Percentiles rank a stretch among this genome's conserved stretches.
Evolutionary conservation across 768 basidiomycete genomes (phyloP).

Genomic region (Boletus barrowsii): DNA sequence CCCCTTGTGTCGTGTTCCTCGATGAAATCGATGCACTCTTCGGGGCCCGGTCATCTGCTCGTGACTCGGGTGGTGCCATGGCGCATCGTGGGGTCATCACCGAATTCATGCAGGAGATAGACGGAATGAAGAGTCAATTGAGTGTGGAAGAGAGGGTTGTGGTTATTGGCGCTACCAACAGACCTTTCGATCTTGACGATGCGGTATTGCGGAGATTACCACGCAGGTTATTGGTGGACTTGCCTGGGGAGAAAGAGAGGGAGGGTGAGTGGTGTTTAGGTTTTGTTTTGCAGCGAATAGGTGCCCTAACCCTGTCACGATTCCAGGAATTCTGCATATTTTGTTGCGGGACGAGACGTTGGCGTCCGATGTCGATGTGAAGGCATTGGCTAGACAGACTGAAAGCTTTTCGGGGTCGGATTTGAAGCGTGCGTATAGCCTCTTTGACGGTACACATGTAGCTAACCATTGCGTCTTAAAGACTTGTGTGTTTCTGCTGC

Average conservation of each 20-base stretch:
- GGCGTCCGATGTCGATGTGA: conserved; percentile 59
- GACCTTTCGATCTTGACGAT: conserved; percentile 88
- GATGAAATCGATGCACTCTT: conserved; percentile 95
- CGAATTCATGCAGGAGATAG: conserved; percentile 97
- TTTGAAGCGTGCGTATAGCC: conserved; percentile 71
- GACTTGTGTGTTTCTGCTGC: conserved; percentile 93
- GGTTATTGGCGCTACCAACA: conserved; percentile 91
- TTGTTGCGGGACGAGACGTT: conserved; percentile 78
- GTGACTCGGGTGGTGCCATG: conserved; percentile 74
- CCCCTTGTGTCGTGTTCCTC: conserved; percentile 91
- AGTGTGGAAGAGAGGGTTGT: conserved; percentile 73
- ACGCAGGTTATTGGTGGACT: conserved; percentile 80
- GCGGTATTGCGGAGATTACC: conserved; percentile 88
- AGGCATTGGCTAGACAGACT: conserved; percentile 62
- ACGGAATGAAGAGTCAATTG: conserved; percentile 67
- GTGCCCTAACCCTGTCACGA: conserved; percentile 1
- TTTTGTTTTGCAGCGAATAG: background rate
- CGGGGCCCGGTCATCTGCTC: conserved; percentile 74
- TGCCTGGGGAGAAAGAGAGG: conserved; percentile 83
- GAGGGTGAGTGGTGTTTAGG: conserved; percentile 53
- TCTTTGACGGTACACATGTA: background rate
- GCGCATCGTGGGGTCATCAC: conserved; percentile 88
- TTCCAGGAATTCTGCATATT: conserved; percentile 81
- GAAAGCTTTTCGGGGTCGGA: conserved; percentile 93
- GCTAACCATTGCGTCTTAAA: conserved; percentile 30